These are phyloP conservation scores for Solanum virginianum DNA, from an alignment of 257 asterid genomes.

Conservation along the genomic window DNA sequence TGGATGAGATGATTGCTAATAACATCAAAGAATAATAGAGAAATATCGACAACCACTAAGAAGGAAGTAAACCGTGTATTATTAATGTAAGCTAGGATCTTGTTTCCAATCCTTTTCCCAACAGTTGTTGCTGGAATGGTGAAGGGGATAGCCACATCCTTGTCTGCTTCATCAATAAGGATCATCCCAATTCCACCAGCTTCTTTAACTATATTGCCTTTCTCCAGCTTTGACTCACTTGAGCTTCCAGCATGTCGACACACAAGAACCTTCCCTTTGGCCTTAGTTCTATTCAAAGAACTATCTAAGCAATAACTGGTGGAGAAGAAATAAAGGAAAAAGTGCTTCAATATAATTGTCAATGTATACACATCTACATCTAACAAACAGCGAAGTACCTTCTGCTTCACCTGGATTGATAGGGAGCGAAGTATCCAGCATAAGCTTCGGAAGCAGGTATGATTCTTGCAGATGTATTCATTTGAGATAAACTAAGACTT, in stretches of 20 bases:
- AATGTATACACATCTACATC: conserved; percentile 5
- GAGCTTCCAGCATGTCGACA: conserved; percentile 83
- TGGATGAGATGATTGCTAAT: not conserved
- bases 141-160: conserved; percentile 81
- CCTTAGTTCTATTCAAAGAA: conserved; percentile 68
- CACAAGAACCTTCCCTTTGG: conserved; percentile 66
- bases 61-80: conserved; percentile 38
- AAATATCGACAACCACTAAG: not conserved
- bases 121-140: conserved; percentile 79
- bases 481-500: conserved; percentile 46
- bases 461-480: conserved; percentile 34
- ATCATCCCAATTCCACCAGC: conserved; percentile 93
- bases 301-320: conserved; percentile 88
- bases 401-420: conserved; percentile 98
- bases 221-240: conserved; percentile 71
- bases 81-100: conserved; percentile 61
- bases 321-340: conserved; percentile 5
- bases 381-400: conserved; percentile 51
- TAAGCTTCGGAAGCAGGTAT: conserved; percentile 73
- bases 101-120: conserved; percentile 39
- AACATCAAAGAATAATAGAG: not conserved
- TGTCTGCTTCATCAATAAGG: conserved; percentile 72
- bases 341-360: conserved; percentile 4
- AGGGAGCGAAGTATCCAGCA: conserved; percentile 87
- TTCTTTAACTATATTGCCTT: conserved; percentile 55